Conservation (phyloP, 208 protist species). For the Trypanosoma boissoni region DNA sequence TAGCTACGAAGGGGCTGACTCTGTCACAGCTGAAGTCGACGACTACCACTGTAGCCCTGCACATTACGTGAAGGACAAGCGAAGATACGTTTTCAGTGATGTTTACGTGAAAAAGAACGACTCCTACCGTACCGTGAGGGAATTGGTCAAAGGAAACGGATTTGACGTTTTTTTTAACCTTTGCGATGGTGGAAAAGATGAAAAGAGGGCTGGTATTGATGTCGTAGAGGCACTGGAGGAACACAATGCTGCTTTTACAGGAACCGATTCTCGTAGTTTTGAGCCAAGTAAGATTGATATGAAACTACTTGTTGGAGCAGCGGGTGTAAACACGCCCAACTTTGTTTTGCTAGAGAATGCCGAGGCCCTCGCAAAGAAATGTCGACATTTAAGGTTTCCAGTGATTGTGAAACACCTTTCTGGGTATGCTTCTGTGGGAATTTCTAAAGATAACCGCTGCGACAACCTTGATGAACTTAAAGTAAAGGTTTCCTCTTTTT, state of each 20-base stretch:
- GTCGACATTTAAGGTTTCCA: conserved; percentile 78
- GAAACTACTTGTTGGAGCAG: conserved; percentile 81
- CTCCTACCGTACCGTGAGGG: conserved; percentile 63
- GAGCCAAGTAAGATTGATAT: conserved; percentile 90
- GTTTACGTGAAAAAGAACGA: conserved; percentile 72
- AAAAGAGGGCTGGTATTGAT: conserved; percentile 80
- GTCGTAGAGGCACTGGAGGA: conserved; percentile 84
- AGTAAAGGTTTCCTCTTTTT: conserved; percentile 55
- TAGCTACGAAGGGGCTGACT: conserved; percentile 80
- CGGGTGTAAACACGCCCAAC: conserved; percentile 74
- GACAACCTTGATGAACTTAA: conserved; percentile 76
- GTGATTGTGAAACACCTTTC: conserved; percentile 90
- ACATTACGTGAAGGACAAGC: conserved; percentile 72
- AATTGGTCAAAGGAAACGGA: conserved; percentile 76
- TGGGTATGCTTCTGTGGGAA: conserved; percentile 85
- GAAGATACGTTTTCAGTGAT: conserved; percentile 67
- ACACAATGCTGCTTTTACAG: conserved; percentile 87
- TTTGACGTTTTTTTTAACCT: conserved; percentile 90
- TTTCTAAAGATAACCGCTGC: conserved; percentile 82
- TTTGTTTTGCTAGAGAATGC: conserved; percentile 75
- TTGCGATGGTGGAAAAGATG: conserved; percentile 84
- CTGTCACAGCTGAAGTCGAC: conserved; percentile 68
- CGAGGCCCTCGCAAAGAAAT: conserved; percentile 76
- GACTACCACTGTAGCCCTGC: conserved; percentile 80
- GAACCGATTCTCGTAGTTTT: conserved; percentile 79